Percentiles rank a stretch among this genome's conserved stretches.
These are phyloP conservation scores for Corymbia maculata DNA, from an alignment of 345 rosid species.

Conservation along the genomic window DNA sequence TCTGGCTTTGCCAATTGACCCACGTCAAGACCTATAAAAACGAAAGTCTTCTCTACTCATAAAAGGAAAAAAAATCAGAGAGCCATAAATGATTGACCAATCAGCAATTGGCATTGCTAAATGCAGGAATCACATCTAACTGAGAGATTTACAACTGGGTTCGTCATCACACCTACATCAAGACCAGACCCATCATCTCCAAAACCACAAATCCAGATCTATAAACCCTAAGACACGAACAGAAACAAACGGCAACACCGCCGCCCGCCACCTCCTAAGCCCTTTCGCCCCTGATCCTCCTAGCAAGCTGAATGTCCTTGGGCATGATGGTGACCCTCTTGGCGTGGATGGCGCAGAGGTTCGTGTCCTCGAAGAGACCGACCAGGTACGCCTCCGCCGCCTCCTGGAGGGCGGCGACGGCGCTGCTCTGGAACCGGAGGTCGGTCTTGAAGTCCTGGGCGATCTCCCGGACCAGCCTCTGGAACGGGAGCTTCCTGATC, in stretches of 20 bases:
- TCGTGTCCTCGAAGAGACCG: constrained; percentile 16
- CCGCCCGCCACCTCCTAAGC: not conserved
- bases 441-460: constrained; percentile 20
- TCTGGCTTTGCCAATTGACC: not conserved
- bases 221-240: not conserved
- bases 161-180: not conserved
- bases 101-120: not conserved
- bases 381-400: constrained; percentile 18
- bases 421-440: constrained; percentile 17
- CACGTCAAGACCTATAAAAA: not conserved
- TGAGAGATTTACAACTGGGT: not conserved
- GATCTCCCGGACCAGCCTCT: constrained; percentile 16
- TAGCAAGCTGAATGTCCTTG: constrained; percentile 13
- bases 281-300: constrained; percentile 17
- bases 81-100: not conserved
- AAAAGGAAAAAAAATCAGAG: not conserved
- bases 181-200: not conserved
- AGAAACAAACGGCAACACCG: not conserved
- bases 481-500: constrained; percentile 20
- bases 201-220: not conserved
- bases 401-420: constrained; percentile 17
- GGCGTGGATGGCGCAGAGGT: constrained; percentile 15
- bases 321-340: constrained; percentile 21
- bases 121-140: not conserved
- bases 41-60: not conserved